Evolutionary conservation across 164 flowering plant genomes (phyloP).

Genomic region (Vitis rotundifolia): DNA sequence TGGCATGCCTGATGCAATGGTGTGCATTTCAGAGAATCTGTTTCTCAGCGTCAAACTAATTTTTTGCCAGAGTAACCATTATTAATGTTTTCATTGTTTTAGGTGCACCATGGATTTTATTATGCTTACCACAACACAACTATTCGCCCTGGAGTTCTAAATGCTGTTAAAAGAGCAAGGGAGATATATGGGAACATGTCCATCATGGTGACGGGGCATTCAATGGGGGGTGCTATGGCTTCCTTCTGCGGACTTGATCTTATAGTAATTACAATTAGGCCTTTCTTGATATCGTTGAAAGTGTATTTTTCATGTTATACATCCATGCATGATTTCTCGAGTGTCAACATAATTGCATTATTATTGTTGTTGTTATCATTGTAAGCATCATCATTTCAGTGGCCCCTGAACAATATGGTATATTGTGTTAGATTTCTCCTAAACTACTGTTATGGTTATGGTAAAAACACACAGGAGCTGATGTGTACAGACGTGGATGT

Average conservation of each 20-base stretch:
- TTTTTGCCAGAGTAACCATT: background rate
- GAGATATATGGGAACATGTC: conserved; percentile 60
- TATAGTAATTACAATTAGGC: conserved; percentile 35
- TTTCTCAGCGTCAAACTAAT: background rate
- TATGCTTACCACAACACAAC: conserved; percentile 90
- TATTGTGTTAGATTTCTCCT: background rate
- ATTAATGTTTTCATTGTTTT: conserved; percentile 16
- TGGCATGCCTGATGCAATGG: conserved; percentile 92
- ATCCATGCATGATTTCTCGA: too few species aligned
- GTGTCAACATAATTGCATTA: too few species aligned
- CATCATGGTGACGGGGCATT: conserved; percentile 92
- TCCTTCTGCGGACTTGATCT: conserved; percentile 92
- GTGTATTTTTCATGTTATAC: too few species aligned
- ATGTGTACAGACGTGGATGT: too few species aligned
- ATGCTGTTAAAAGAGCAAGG: conserved; percentile 69
- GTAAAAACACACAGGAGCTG: too few species aligned
- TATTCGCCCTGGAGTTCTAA: conserved; percentile 63
- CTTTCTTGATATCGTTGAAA: background rate
- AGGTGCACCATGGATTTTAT: conserved; percentile 99
- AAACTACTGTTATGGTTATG: too few species aligned
- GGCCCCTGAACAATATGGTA: background rate
- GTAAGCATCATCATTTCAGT: background rate
- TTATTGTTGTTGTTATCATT: background rate
- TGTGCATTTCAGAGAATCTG: conserved; percentile 17
- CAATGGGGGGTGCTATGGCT: conserved; percentile 99